These are phyloP conservation scores for Vaccinium vitisidaea DNA, from an alignment of 148 eudicot genomes.

Conservation along the genomic window DNA sequence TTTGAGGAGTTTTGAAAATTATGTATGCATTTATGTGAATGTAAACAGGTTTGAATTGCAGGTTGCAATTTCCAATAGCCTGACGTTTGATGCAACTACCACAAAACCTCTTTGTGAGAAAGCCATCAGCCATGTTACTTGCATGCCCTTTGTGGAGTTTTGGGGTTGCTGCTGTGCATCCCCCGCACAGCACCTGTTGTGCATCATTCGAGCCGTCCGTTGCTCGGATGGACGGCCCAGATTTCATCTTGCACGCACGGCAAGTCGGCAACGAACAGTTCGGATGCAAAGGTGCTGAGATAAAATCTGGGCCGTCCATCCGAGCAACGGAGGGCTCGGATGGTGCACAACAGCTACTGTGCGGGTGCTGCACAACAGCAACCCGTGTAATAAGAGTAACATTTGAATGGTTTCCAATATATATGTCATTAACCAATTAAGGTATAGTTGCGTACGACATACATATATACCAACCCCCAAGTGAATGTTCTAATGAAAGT, in stretches of 20 bases:
- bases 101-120: not conserved
- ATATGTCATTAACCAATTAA: not conserved
- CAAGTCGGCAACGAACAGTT: no score
- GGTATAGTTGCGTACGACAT: not conserved
- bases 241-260: no score
- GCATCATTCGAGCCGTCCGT: no score
- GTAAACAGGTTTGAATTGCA: not conserved
- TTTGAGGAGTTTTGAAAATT: not conserved
- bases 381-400: not conserved
- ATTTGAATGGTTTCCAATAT: not conserved
- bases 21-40: not conserved
- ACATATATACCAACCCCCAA: not conserved
- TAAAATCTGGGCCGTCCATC: no score
- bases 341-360: no score
- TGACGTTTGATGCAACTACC: conserved; percentile 10
- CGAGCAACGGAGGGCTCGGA: no score
- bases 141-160: not conserved
- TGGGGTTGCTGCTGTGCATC: no score
- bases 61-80: conserved; percentile 2
- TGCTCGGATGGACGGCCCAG: no score
- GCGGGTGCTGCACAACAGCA: no score
- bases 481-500: not conserved
- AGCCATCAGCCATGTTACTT: conserved; percentile 13
- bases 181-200: no score
- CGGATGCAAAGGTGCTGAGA: no score